Conservation (phyloP, 2,329 filamentous ascomycete genomes). For the Apiospora phragmitis region DNA sequence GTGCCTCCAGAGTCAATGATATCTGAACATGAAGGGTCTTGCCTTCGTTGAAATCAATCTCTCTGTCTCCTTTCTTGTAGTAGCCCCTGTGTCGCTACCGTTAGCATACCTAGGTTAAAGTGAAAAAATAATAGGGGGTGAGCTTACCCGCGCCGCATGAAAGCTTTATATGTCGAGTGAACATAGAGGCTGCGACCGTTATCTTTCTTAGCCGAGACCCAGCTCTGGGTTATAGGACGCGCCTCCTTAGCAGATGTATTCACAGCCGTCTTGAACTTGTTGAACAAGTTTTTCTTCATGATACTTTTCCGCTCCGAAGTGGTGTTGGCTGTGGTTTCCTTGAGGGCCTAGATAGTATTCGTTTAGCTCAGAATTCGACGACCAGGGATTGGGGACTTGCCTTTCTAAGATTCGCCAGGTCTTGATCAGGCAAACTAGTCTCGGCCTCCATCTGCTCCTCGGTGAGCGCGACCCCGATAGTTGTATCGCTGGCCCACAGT, state of each 20-base stretch:
- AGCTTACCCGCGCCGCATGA: slow-evolving; percentile 1
- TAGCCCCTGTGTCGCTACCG: no score
- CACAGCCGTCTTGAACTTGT: background rate
- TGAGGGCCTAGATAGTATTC: background rate
- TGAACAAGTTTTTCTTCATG: slow-evolving; percentile 2
- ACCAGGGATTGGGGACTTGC: background rate
- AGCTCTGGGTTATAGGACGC: background rate
- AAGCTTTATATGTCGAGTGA: background rate
- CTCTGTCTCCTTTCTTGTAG: background rate
- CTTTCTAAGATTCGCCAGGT: background rate
- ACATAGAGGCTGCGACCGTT: background rate
- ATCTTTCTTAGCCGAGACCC: background rate
- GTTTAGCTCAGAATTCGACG: background rate
- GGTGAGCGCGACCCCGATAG: slow-evolving; percentile 14
- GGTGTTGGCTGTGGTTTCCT: background rate
- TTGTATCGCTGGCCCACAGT: slow-evolving; percentile 22
- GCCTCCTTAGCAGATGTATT: background rate
- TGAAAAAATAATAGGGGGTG: no score
- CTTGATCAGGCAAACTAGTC: background rate
- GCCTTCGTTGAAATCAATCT: background rate
- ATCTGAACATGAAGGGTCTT: no score
- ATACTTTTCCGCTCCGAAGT: background rate
- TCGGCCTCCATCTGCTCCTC: background rate
- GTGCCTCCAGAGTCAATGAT: background rate
- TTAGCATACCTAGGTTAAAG: no score